Evolutionary conservation across 345 rosid genomes (phyloP).

Genomic region (Populus davidiana): DNA sequence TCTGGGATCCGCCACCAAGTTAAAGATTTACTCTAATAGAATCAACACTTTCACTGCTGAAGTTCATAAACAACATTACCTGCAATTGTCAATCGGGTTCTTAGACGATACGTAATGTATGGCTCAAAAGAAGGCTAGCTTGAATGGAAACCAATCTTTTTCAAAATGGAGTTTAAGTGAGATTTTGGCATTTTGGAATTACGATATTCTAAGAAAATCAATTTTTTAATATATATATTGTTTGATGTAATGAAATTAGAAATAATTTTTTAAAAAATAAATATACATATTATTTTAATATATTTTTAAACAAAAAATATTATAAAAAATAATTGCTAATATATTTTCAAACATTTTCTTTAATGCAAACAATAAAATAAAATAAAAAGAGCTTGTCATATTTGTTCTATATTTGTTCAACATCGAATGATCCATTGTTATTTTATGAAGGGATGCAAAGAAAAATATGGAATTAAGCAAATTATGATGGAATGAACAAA

Average conservation of each 20-base stretch:
- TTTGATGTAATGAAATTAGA: background rate
- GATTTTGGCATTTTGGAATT: no score
- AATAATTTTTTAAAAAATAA: no score
- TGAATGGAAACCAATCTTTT: background rate
- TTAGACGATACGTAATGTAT: background rate
- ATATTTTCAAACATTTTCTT: no score
- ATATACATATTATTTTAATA: no score
- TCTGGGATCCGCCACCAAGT: no score
- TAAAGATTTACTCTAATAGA: conserved; percentile 24
- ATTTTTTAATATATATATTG: no score
- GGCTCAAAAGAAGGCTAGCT: background rate
- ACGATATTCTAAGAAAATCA: no score
- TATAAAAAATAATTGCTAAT: no score
- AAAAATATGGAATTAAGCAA: background rate
- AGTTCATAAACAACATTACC: conserved; percentile 88
- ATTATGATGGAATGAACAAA: background rate
- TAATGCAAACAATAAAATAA: no score
- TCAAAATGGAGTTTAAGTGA: background rate
- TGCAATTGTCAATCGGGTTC: conserved; percentile 17
- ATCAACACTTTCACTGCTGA: conserved; percentile 53
- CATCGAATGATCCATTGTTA: background rate
- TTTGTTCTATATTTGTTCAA: background rate
- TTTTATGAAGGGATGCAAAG: background rate
- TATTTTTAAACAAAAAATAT: no score
- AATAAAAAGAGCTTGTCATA: no score